These are phyloP conservation scores for Myriosclerotinia curreyana DNA, from an alignment of 2,329 filamentous ascomycete genomes.

Conservation along the genomic window DNA sequence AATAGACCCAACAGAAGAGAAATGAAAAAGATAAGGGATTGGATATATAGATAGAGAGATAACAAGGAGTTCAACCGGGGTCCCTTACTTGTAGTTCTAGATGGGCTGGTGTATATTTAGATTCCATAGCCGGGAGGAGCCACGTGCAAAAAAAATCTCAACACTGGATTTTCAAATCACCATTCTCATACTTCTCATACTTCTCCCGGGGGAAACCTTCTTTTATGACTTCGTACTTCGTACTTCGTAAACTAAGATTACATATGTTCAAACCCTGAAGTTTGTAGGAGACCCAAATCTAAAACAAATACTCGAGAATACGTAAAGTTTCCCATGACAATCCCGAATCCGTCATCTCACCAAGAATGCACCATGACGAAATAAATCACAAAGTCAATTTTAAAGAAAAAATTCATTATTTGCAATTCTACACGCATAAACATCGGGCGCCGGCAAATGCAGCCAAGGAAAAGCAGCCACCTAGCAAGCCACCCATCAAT, in stretches of 20 bases:
- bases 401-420: background rate
- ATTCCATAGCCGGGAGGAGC: background rate
- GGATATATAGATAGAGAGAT: background rate
- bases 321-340: background rate
- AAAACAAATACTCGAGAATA: background rate
- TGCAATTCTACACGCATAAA: constrained; percentile 15
- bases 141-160: background rate
- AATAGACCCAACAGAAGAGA: background rate
- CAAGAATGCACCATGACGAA: background rate
- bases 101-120: constrained; percentile 8
- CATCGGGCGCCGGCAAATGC: constrained; percentile 9
- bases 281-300: background rate
- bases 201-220: too few relatives aligned
- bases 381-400: background rate
- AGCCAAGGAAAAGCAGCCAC: constrained; percentile 4
- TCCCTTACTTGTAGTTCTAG: constrained; percentile 7
- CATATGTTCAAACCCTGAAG: too few relatives aligned
- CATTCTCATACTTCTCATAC: background rate
- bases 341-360: background rate
- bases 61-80: constrained; percentile 8
- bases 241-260: too few relatives aligned
- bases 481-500: constrained; percentile 13
- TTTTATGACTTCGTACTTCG: too few relatives aligned
- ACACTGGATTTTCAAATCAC: background rate
- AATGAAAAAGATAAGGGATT: background rate